Evolutionary conservation across 2,329 filamentous ascomycete species (phyloP).

Genomic region (Xylariaceae sp.): DNA sequence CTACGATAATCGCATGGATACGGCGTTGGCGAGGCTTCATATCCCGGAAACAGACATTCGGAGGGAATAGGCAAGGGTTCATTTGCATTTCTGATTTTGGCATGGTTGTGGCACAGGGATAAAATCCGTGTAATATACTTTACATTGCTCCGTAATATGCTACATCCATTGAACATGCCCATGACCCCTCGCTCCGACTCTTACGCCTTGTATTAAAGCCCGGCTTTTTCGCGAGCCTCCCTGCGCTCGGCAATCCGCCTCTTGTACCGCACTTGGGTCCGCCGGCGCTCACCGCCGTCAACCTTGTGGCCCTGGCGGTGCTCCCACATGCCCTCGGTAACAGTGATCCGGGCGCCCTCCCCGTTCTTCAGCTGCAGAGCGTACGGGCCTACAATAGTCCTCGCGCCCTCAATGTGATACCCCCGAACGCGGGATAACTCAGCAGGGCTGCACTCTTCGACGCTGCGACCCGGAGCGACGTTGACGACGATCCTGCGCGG

Average conservation of each 20-base stretch:
- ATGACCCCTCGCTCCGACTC: not conserved
- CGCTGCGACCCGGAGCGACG: constrained; percentile 45
- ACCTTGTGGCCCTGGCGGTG: constrained; percentile 82
- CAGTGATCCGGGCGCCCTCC: constrained; percentile 60
- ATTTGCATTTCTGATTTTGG: not conserved
- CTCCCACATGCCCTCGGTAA: constrained; percentile 92
- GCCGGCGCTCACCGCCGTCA: constrained; percentile 90
- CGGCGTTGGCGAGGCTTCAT: constrained; percentile 21
- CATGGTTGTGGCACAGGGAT: not conserved
- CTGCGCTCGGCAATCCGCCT: constrained; percentile 73
- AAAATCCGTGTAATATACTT: constrained; percentile 5
- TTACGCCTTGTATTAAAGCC: constrained; percentile 14
- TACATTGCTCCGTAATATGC: constrained; percentile 22
- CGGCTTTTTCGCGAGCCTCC: constrained; percentile 48
- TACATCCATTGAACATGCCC: constrained; percentile 21
- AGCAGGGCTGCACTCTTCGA: constrained; percentile 33
- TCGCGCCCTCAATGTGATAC: constrained; percentile 64
- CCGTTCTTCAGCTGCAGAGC: constrained; percentile 64
- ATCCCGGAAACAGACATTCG: not conserved
- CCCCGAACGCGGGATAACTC: constrained; percentile 54
- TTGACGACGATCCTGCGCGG: constrained; percentile 53
- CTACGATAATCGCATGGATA: constrained; percentile 10
- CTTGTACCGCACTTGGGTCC: constrained; percentile 82
- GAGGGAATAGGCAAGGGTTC: not conserved
- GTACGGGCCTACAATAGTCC: constrained; percentile 70